These are phyloP conservation scores for Marasmius fiardii DNA, from an alignment of 1,284 basidiomycete species.

Conservation along the genomic window DNA sequence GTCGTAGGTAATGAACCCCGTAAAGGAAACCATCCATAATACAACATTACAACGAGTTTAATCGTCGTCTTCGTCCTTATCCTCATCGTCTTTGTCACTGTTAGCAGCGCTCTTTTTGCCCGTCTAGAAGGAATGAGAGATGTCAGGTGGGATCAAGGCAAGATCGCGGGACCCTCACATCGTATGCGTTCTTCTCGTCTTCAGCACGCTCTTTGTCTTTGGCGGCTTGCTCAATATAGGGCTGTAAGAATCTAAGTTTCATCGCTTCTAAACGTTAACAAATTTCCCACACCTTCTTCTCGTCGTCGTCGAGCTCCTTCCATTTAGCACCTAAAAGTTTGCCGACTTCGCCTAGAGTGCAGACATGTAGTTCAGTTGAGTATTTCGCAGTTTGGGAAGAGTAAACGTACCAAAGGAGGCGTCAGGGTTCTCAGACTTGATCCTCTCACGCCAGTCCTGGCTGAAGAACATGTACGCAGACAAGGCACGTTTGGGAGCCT, in stretches of 20 bases:
- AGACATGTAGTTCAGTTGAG: slow-evolving; percentile 11
- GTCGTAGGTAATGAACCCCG: background rate
- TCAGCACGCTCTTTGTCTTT: slow-evolving; percentile 86
- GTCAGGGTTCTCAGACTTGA: slow-evolving; percentile 94
- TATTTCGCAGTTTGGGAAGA: slow-evolving; percentile 2
- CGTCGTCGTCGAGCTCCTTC: slow-evolving; percentile 82
- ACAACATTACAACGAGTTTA: background rate
- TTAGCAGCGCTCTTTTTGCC: slow-evolving; percentile 52
- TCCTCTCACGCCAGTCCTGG: slow-evolving; percentile 91
- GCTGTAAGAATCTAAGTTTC: slow-evolving; percentile 43
- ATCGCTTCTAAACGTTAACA: slow-evolving; percentile 1
- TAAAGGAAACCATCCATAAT: background rate
- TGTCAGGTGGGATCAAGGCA: slow-evolving; percentile 1
- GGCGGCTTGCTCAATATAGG: slow-evolving; percentile 86
- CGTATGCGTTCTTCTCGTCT: slow-evolving; percentile 75
- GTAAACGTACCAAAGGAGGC: slow-evolving; percentile 78
- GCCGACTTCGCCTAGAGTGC: slow-evolving; percentile 70
- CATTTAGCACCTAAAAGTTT: slow-evolving; percentile 87
- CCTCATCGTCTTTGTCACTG: slow-evolving; percentile 60
- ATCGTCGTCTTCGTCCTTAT: slow-evolving; percentile 32
- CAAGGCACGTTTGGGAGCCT: slow-evolving; percentile 86
- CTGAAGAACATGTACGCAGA: slow-evolving; percentile 99
- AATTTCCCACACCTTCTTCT: slow-evolving; percentile 78
- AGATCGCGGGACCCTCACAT: slow-evolving; percentile 39
- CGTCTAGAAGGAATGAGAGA: slow-evolving; percentile 21